Percentiles rank a stretch among this genome's conserved stretches.
Conservation (phyloP, 2,329 filamentous ascomycete species). For the Tympanopsis confertula region DNA sequence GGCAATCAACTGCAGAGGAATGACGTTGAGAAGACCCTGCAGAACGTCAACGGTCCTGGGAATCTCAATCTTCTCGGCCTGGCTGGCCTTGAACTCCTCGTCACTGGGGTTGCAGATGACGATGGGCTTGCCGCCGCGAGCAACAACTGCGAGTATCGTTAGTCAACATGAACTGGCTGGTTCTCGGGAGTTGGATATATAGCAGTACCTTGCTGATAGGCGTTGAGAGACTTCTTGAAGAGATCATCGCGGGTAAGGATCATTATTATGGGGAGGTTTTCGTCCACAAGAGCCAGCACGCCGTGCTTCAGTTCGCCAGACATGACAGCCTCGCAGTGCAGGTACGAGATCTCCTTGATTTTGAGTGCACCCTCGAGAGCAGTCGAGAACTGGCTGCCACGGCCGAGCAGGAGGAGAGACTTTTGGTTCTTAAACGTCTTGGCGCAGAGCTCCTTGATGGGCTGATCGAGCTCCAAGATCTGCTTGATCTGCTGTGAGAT, state of each 20-base stretch:
- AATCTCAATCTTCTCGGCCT: slow-evolving; percentile 95
- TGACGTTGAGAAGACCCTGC: slow-evolving; percentile 94
- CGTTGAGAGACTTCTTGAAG: slow-evolving; percentile 96
- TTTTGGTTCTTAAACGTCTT: slow-evolving; percentile 96
- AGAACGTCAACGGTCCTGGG: slow-evolving; percentile 89
- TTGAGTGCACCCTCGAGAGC: slow-evolving; percentile 95
- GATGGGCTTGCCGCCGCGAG: slow-evolving; percentile 88
- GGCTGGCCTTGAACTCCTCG: slow-evolving; percentile 73
- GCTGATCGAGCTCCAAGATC: slow-evolving; percentile 79
- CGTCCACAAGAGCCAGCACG: slow-evolving; percentile 90
- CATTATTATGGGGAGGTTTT: slow-evolving; percentile 99
- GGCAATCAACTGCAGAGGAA: slow-evolving; percentile 92
- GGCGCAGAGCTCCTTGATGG: slow-evolving; percentile 87
- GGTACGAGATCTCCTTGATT: slow-evolving; percentile 99
- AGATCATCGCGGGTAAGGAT: slow-evolving; percentile 92
- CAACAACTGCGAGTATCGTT: slow-evolving; percentile 60
- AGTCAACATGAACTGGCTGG: slow-evolving; percentile 8
- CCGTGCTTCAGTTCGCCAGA: slow-evolving; percentile 98
- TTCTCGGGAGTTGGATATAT: slow-evolving; percentile 2
- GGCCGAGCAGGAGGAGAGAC: slow-evolving; percentile 81
- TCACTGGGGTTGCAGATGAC: slow-evolving; percentile 94
- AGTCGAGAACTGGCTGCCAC: slow-evolving; percentile 93
- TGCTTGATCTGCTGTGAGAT: slow-evolving; percentile 86
- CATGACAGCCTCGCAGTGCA: slow-evolving; percentile 99
- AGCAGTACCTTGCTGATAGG: slow-evolving; percentile 80